Percentiles rank a stretch among this genome's conserved stretches.
phyloP scores from a whole-genome alignment of 1,284 basidiomycete genomes.

The Blastosporella zonata region DNA sequence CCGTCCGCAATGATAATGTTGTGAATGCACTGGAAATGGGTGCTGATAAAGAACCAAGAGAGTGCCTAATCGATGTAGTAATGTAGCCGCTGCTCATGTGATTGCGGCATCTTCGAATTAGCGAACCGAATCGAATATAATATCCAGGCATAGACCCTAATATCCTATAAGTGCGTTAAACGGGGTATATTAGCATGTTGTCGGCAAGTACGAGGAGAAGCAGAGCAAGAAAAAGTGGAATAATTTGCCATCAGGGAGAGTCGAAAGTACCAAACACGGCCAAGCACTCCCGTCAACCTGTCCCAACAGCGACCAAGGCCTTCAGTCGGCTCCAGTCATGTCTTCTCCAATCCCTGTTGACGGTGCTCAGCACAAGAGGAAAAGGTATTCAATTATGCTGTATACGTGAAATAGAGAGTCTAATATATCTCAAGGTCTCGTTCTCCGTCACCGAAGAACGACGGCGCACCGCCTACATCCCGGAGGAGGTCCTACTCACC shows the following conservation, averaged over 20 bases:
- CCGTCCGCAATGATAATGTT: slow-evolving; percentile 1
- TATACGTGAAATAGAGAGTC: neutral
- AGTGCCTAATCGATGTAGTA: neutral
- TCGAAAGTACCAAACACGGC: slow-evolving; percentile 20
- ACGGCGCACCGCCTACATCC: slow-evolving; percentile 55
- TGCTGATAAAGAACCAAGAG: neutral
- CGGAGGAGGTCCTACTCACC: slow-evolving; percentile 67
- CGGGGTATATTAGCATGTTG: too few relatives aligned
- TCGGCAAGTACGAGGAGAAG: neutral
- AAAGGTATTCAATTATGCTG: slow-evolving; percentile 40
- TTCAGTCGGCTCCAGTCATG: slow-evolving; percentile 42
- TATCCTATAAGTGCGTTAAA: neutral
- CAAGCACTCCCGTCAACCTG: slow-evolving; percentile 20
- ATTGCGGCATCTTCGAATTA: slow-evolving; percentile 10
- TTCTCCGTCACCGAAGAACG: slow-evolving; percentile 49
- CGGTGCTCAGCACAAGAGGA: slow-evolving; percentile 46
- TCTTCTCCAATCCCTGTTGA: slow-evolving; percentile 34
- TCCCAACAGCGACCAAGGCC: slow-evolving; percentile 11
- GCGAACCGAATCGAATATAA: neutral
- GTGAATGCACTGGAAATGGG: neutral
- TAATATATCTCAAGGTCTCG: slow-evolving; percentile 42
- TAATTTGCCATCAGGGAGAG: neutral
- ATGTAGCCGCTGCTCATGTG: slow-evolving; percentile 16
- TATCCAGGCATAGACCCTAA: neutral
- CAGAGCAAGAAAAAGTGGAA: neutral